These are phyloP conservation scores for Yarrowia sp. DNA, from an alignment of 805 yeast genomes.

Conservation along the genomic window DNA sequence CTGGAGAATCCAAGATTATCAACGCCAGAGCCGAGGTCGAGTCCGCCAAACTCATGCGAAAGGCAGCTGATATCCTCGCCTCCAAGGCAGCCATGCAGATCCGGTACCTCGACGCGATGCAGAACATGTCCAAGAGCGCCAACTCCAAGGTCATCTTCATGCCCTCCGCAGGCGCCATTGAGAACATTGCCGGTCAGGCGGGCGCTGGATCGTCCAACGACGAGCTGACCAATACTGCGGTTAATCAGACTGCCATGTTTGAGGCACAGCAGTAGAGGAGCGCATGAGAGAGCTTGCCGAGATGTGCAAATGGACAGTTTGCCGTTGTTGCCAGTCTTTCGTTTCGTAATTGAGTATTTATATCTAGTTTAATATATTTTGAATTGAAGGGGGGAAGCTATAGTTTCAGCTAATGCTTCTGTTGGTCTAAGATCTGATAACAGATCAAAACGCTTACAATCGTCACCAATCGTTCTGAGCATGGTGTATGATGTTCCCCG, in stretches of 20 bases:
- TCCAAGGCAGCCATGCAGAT: slow-evolving; percentile 81
- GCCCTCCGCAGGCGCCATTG: slow-evolving; percentile 61
- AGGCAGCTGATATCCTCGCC: slow-evolving; percentile 77
- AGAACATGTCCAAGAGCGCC: slow-evolving; percentile 67
- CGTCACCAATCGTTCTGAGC: too few species aligned
- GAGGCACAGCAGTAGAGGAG: slow-evolving; percentile 15
- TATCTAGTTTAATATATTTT: neutral
- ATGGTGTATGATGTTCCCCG: too few species aligned
- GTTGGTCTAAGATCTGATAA: too few species aligned
- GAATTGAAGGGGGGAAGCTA: too few species aligned
- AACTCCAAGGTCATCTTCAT: slow-evolving; percentile 75
- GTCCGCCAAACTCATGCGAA: slow-evolving; percentile 75
- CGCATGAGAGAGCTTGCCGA: too few species aligned
- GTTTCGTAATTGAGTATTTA: neutral
- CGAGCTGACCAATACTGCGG: neutral
- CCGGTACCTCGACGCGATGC: slow-evolving; percentile 80
- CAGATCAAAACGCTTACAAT: too few species aligned
- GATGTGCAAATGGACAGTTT: too few species aligned
- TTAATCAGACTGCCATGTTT: slow-evolving; percentile 22
- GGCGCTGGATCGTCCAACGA: neutral
- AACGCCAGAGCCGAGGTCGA: slow-evolving; percentile 79
- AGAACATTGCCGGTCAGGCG: slow-evolving; percentile 44
- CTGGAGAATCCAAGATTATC: slow-evolving; percentile 78
- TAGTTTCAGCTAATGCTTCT: too few species aligned
- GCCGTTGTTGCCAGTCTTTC: too few species aligned